Evolutionary conservation across 1,139 yeast species (phyloP).

Genomic region (Spathaspora sp.): DNA sequence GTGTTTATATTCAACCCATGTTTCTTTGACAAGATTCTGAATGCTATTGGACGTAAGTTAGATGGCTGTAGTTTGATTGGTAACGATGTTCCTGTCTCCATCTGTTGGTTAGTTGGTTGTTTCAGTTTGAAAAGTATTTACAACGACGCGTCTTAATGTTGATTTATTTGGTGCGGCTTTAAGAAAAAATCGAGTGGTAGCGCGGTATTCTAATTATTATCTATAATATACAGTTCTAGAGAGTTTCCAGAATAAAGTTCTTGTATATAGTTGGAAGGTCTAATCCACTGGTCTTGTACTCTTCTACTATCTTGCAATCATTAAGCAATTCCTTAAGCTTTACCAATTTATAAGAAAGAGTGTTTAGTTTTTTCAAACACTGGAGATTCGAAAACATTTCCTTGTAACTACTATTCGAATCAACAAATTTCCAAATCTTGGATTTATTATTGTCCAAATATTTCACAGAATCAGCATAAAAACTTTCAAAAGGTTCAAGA

Average conservation of each 20-base stretch:
- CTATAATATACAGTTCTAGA: background rate
- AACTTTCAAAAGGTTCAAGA: constrained; percentile 1
- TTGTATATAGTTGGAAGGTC: constrained; percentile 10
- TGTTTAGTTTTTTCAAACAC: constrained; percentile 9
- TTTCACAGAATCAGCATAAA: background rate
- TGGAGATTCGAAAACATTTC: constrained; percentile 5
- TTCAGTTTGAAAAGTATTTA: background rate
- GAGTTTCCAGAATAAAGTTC: constrained; percentile 1
- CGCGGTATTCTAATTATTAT: background rate
- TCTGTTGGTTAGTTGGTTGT: background rate
- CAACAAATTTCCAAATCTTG: constrained; percentile 1
- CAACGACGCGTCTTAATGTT: background rate
- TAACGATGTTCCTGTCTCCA: constrained; percentile 25
- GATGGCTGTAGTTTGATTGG: constrained; percentile 80
- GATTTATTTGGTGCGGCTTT: background rate
- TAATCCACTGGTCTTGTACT: constrained; percentile 8
- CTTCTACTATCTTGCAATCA: constrained; percentile 10
- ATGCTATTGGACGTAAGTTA: constrained; percentile 86
- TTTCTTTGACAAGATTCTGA: constrained; percentile 84
- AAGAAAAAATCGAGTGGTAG: background rate
- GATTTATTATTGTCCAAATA: constrained; percentile 6
- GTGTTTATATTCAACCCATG: constrained; percentile 90
- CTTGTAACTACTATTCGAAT: constrained; percentile 1
- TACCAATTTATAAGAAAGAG: constrained; percentile 7
- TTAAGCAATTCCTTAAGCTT: constrained; percentile 9